These are phyloP conservation scores for Hydnum rufescens DNA, from an alignment of 768 basidiomycete species.

Conservation along the genomic window DNA sequence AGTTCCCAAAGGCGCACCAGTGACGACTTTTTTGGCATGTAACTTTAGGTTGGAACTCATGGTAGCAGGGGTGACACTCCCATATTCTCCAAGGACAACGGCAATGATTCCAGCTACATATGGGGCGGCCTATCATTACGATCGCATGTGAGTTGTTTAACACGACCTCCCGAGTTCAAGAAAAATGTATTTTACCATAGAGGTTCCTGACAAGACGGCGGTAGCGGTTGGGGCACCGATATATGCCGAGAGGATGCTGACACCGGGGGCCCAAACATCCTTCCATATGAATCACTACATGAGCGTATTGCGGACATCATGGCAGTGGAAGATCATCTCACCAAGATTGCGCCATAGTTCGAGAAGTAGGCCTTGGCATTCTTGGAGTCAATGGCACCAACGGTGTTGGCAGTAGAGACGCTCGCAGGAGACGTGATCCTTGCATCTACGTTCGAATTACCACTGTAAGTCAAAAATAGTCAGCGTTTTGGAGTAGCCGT, in stretches of 20 bases:
- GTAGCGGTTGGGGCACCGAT: slow-evolving; percentile 3
- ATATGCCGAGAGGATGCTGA: slow-evolving; percentile 3
- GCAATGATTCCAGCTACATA: slow-evolving; percentile 6
- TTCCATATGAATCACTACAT: slow-evolving; percentile 8
- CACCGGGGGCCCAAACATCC: slow-evolving; percentile 4
- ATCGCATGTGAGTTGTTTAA: no score
- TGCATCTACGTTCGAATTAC: slow-evolving; percentile 10
- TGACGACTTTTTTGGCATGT: slow-evolving; percentile 1
- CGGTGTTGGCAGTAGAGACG: slow-evolving; percentile 10
- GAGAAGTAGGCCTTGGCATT: slow-evolving; percentile 7
- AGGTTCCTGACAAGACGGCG: slow-evolving; percentile 5
- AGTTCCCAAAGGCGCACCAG: slow-evolving; percentile 4
- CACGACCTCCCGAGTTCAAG: not conserved
- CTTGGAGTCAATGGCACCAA: slow-evolving; percentile 8
- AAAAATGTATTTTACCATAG: not conserved
- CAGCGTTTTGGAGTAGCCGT: not conserved
- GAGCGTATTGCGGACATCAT: not conserved
- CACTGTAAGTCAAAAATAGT: no score
- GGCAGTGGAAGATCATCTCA: not conserved
- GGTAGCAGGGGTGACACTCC: slow-evolving; percentile 5
- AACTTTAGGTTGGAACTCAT: slow-evolving; percentile 5
- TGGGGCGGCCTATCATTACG: slow-evolving; percentile 1
- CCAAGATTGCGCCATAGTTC: slow-evolving; percentile 10
- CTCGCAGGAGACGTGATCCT: slow-evolving; percentile 8
- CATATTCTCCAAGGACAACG: slow-evolving; percentile 3